These are phyloP conservation scores for Mimosa bimucronata DNA, from an alignment of 306 rosid genomes.

Conservation along the genomic window DNA sequence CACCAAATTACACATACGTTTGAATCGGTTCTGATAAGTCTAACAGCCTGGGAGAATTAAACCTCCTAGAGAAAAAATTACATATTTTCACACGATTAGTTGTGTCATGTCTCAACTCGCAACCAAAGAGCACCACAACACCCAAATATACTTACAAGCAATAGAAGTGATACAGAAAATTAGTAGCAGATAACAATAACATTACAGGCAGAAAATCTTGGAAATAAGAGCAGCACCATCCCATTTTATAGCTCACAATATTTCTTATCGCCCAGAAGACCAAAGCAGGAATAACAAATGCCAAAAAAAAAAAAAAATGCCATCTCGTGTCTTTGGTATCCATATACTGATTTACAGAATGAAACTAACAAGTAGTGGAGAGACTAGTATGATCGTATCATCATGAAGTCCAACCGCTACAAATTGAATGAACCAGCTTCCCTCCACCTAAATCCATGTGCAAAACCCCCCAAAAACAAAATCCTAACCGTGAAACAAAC, in stretches of 20 bases:
- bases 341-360: conserved; percentile 64
- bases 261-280: conserved; percentile 15
- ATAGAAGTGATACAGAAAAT: not conserved
- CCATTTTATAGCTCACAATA: conserved; percentile 27
- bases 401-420: conserved; percentile 31
- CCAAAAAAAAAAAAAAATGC: conserved; percentile 26
- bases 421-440: conserved; percentile 45
- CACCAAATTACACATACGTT: not conserved
- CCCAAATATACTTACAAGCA: not conserved
- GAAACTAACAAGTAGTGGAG: conserved; percentile 34
- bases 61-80: not conserved
- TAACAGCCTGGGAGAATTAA: not conserved
- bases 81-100: not conserved
- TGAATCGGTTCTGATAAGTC: not conserved
- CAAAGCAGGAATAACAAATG: conserved; percentile 35
- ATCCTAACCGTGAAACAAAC: conserved; percentile 13
- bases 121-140: not conserved
- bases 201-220: conserved; percentile 11
- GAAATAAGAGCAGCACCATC: conserved; percentile 30
- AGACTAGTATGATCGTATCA: conserved; percentile 38
- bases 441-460: conserved; percentile 45
- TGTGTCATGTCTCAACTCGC: not conserved
- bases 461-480: conserved; percentile 37
- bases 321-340: conserved; percentile 41
- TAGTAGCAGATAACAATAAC: not conserved